phyloP scores from a whole-genome alignment of 257 asterid species.

The Penstemon davidsonii region DNA sequence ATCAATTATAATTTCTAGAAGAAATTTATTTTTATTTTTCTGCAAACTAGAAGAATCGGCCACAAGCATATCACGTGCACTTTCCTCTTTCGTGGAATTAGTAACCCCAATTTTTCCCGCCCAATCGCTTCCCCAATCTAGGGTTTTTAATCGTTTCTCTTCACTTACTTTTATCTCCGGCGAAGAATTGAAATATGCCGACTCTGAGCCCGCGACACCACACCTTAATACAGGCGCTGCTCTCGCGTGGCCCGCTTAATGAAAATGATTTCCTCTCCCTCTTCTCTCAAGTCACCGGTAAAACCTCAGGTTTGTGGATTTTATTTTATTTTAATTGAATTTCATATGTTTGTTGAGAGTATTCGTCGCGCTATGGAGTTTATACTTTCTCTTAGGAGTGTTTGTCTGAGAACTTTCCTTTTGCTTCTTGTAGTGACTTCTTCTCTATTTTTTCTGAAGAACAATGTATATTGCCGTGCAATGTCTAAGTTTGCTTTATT shows the following conservation, averaged over 20 bases:
- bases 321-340: not conserved
- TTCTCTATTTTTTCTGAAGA: too few species aligned
- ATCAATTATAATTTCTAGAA: too few species aligned
- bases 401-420: too few species aligned
- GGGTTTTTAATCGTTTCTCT: conserved; percentile 1
- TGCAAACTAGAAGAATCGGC: not conserved
- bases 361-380: not conserved
- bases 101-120: conserved; percentile 29
- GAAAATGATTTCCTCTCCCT: conserved; percentile 56
- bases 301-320: conserved; percentile 49
- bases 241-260: conserved; percentile 73
- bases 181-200: conserved; percentile 37
- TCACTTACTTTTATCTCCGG: conserved; percentile 1
- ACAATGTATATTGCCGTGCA: too few species aligned
- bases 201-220: conserved; percentile 70
- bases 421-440: too few species aligned
- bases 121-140: conserved; percentile 21
- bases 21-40: not conserved
- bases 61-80: too few species aligned
- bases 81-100: too few species aligned
- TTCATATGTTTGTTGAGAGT: not conserved
- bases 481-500: too few species aligned
- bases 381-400: too few species aligned
- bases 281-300: conserved; percentile 49
- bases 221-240: conserved; percentile 70